phyloP scores from a whole-genome alignment of 306 rosid species.

The Crotalaria pallida region DNA sequence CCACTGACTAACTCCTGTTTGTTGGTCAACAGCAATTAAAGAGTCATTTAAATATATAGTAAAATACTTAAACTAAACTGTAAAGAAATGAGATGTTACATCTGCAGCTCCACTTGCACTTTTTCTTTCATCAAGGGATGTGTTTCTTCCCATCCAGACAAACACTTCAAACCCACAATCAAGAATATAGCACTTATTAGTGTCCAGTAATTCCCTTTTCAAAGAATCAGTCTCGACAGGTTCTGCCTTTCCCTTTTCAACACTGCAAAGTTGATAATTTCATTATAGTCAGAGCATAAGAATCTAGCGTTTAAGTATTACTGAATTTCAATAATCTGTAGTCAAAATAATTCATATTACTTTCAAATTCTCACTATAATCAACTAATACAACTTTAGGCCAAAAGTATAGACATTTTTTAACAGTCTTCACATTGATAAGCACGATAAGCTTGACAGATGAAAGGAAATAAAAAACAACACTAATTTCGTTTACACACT shows the following conservation, averaged over 20 bases:
- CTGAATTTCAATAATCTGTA: conserved; percentile 4
- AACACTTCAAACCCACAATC: conserved; percentile 79
- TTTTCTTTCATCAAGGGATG: conserved; percentile 81
- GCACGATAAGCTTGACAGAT: background rate
- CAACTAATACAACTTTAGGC: background rate
- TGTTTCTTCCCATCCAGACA: conserved; percentile 92
- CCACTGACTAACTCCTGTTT: conserved; percentile 56
- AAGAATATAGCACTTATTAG: conserved; percentile 69
- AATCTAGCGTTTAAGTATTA: background rate
- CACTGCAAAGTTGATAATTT: conserved; percentile 37
- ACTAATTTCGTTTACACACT: background rate
- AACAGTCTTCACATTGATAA: background rate
- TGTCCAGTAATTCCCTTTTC: conserved; percentile 65
- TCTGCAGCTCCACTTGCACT: conserved; percentile 81
- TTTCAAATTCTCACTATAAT: background rate
- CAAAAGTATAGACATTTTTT: background rate
- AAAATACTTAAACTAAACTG: conserved; percentile 4
- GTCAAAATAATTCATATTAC: background rate
- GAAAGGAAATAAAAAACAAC: conserved; percentile 7
- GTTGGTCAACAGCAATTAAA: conserved; percentile 18
- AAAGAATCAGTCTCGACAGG: conserved; percentile 54
- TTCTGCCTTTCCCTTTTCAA: conserved; percentile 67
- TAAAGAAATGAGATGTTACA: conserved; percentile 36
- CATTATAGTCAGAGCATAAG: conserved; percentile 10
- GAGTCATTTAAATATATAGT: conserved; percentile 11